Base-by-base conservation (phyloP, 2,329 filamentous ascomycete species). In the Elsinoe fawcettii region DNA sequence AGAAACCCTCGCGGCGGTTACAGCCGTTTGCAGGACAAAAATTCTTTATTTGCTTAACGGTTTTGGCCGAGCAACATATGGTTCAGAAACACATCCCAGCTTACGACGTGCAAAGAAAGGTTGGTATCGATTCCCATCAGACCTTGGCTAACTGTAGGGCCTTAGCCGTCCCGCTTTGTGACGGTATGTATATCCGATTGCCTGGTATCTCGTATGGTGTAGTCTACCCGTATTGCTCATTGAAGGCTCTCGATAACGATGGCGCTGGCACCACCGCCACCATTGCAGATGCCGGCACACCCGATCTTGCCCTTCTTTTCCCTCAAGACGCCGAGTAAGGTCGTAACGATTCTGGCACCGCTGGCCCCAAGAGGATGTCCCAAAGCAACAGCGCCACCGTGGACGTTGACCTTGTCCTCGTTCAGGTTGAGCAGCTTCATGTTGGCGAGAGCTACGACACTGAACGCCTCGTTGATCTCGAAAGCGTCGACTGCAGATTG, bases 381-480 rank as follows among this genome's bases (percentile, higher is more conserved):
- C 60, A 99, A 87, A 67, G 93, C 93, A 61, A 99, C 93, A 56
- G 93, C 88, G 71, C 93, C 93, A 69, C 93, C 93, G 69, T 90
- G 92, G 58, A 97, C 78, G 76, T 99, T 99, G 70, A 99, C 91
- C 76, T 90, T 95, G 60, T 91, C 88, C 63, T 88, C 81, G 62
- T 79, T 78, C 58, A 99, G 76, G 61, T 79, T 80, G 39, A 99
- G 84, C 57, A 97, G 74, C 82, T 99, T 96, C 77, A 96, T 84
- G 79, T 99, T 99, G 64, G 93, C 91, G 55, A 99, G 81, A 37
- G 93, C 90, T 62, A 99, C 93, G 51, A 96, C 93, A 62, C 88
- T 93, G 80, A 99, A 99, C 41, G 93, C 93, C 80, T 99, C 93
- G 79, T 99, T 99, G 80, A 99, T 96, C 80, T 99, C 93, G 73